Evolutionary conservation across 192 early-diverging fungal species (phyloP).

Genomic region (Gigaspora rosea): DNA sequence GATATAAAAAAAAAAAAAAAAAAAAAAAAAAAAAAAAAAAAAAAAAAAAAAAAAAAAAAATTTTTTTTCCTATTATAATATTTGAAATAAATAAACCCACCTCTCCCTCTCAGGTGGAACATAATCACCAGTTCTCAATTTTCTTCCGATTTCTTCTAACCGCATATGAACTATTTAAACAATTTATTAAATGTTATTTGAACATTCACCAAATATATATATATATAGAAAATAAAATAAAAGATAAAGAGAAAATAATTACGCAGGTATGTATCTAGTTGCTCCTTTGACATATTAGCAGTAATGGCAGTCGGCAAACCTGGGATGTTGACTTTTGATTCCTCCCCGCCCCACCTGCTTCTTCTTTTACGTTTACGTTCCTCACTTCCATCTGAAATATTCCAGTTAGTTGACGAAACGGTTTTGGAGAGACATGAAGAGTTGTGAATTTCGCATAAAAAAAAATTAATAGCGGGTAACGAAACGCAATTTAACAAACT

Average conservation of each 20-base stretch:
- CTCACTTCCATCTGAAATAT: conserved; percentile 40
- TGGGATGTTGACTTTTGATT: conserved; percentile 71
- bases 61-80: not conserved
- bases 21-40: conserved; percentile 1
- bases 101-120: conserved; percentile 78
- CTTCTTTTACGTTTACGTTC: conserved; percentile 68
- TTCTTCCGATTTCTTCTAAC: conserved; percentile 89
- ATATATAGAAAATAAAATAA: not conserved
- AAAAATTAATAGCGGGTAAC: conserved; percentile 17
- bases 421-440: not conserved
- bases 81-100: conserved; percentile 41
- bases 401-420: conserved; percentile 29
- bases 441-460: conserved; percentile 6
- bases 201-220: not conserved
- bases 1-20: not conserved
- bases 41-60: not conserved
- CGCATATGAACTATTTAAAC: conserved; percentile 66
- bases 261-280: conserved; percentile 78
- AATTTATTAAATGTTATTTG: not conserved
- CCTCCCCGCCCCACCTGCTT: conserved; percentile 88
- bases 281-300: conserved; percentile 72
- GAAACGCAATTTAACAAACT: conserved; percentile 23
- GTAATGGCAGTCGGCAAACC: conserved; percentile 80
- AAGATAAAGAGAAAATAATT: conserved; percentile 31
- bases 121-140: conserved; percentile 79